A percentile compares a stretch with the other conserved stretches of the same genome.
Evolutionary conservation across 768 basidiomycete species (phyloP).

Genomic region (Boletus tomentosulus): DNA sequence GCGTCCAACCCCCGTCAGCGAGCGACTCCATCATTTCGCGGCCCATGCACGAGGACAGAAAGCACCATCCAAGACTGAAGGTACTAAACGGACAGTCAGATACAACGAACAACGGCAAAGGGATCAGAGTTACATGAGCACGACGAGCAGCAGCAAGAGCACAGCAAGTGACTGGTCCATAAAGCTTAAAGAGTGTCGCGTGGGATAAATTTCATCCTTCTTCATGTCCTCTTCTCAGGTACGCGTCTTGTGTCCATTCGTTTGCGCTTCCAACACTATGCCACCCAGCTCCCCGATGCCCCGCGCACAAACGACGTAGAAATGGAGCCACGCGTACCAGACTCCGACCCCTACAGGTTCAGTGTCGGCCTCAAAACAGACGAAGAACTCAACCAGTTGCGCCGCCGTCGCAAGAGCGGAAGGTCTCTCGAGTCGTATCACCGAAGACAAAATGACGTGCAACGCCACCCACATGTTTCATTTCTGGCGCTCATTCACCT

Average conservation of each 20-base stretch:
- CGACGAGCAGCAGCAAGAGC: slow-evolving; percentile 43
- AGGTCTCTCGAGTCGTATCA: slow-evolving; percentile 66
- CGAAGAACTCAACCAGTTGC: slow-evolving; percentile 58
- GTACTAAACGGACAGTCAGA: slow-evolving; percentile 32
- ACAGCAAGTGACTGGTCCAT: slow-evolving; percentile 30
- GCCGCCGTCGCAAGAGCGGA: slow-evolving; percentile 52
- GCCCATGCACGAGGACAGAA: slow-evolving; percentile 66
- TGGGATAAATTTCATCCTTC: neutral
- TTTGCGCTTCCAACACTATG: neutral
- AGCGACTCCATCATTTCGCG: slow-evolving; percentile 27
- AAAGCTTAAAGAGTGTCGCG: neutral
- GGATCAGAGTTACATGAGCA: slow-evolving; percentile 40
- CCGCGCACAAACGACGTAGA: slow-evolving; percentile 33
- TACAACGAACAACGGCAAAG: neutral
- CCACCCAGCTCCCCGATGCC: neutral
- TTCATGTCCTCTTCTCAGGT: neutral
- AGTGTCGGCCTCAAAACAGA: slow-evolving; percentile 57
- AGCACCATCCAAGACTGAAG: slow-evolving; percentile 56
- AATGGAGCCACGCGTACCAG: slow-evolving; percentile 32
- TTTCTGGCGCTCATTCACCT: neutral
- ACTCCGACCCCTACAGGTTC: slow-evolving; percentile 65
- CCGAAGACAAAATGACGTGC: slow-evolving; percentile 66
- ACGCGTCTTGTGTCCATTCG: neutral
- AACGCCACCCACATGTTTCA: slow-evolving; percentile 16
- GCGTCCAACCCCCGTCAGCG: slow-evolving; percentile 37